Percentiles rank a stretch among this genome's conserved stretches.
Conservation (phyloP, 441 rosid genomes). For the Gossypium laxum region DNA sequence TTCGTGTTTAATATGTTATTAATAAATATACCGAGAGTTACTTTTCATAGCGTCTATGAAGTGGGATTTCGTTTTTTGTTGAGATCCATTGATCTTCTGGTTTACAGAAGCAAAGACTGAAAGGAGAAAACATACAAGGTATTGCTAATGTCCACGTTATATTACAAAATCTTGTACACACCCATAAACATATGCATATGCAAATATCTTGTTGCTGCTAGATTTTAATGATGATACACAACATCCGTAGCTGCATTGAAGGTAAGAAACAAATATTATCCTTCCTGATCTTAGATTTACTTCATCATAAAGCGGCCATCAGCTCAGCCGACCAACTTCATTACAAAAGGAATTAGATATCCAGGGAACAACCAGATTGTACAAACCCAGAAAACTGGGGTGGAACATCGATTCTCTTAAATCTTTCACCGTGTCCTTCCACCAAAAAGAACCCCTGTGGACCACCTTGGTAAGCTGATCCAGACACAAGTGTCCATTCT, state of each 20-base stretch:
- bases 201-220: no score
- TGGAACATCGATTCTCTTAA: constrained; percentile 14
- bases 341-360: constrained; percentile 19
- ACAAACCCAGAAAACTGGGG: constrained; percentile 26
- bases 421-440: constrained; percentile 28
- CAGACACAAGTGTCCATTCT: constrained; percentile 24
- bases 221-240: no score
- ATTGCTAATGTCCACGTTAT: background rate
- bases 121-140: background rate
- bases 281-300: no score
- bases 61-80: background rate
- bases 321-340: no score
- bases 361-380: constrained; percentile 36
- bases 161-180: background rate
- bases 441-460: constrained; percentile 24
- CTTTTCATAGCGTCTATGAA: background rate
- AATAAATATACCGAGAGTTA: background rate
- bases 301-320: background rate
- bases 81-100: background rate
- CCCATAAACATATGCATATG: background rate
- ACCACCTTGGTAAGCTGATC: constrained; percentile 34
- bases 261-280: no score
- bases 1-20: no score
- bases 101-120: background rate
- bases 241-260: no score